These are phyloP conservation scores for Novymonas esmeraldas DNA, from an alignment of 208 protist species.

Conservation along the genomic window DNA sequence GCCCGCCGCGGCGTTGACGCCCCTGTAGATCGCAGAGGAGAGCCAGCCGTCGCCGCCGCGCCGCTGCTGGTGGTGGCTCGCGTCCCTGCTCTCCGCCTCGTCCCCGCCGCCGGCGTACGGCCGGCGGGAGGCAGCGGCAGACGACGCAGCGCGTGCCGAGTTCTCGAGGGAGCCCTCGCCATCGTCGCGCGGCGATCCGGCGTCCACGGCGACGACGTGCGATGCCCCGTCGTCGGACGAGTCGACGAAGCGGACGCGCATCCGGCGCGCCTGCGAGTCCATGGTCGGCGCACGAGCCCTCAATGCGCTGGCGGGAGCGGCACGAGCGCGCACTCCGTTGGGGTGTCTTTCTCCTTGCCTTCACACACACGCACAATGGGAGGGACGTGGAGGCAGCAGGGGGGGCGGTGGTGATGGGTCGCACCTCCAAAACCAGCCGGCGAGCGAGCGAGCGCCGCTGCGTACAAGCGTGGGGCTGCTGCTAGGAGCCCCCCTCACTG, in stretches of 20 bases:
- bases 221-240: slow-evolving; percentile 71
- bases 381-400: not conserved
- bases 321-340: too few species aligned
- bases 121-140: slow-evolving; percentile 1
- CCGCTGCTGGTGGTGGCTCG: not conserved
- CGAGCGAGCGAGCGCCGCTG: too few species aligned
- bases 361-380: not conserved
- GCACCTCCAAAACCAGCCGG: too few species aligned
- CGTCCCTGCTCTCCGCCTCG: slow-evolving; percentile 12
- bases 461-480: too few species aligned
- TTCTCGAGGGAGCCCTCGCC: slow-evolving; percentile 5
- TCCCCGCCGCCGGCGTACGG: slow-evolving; percentile 17
- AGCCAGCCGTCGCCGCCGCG: slow-evolving; percentile 11
- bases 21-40: slow-evolving; percentile 10
- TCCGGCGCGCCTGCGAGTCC: slow-evolving; percentile 13
- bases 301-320: too few species aligned
- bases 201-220: slow-evolving; percentile 45
- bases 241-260: slow-evolving; percentile 67
- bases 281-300: slow-evolving; percentile 1
- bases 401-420: too few species aligned
- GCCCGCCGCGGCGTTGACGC: slow-evolving; percentile 9
- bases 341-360: too few species aligned
- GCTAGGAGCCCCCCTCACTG: too few species aligned
- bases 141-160: not conserved
- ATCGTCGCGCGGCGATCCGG: slow-evolving; percentile 22